These are phyloP conservation scores for Apiospora malaysiana DNA, from an alignment of 2,329 filamentous ascomycete genomes.

Conservation along the genomic window DNA sequence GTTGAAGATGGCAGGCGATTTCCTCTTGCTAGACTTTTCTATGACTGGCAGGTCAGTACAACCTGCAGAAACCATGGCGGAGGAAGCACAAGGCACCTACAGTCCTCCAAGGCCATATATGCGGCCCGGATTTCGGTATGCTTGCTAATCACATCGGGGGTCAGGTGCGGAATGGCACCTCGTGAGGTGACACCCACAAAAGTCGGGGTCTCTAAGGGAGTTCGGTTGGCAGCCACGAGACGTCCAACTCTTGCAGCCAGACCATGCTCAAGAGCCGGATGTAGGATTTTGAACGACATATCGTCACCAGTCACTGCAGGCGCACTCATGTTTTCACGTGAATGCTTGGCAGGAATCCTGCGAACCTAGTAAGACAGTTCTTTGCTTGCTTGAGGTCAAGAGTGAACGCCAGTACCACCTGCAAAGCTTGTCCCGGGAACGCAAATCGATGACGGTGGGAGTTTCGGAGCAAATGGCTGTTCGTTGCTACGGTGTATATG, in stretches of 20 bases:
- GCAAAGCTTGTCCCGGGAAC: neutral
- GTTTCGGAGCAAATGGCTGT: neutral
- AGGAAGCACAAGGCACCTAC: conserved; percentile 57
- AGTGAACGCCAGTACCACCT: neutral
- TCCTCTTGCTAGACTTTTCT: conserved; percentile 49
- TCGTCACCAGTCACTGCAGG: conserved; percentile 26
- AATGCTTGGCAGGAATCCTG: conserved; percentile 11
- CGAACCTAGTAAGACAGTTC: neutral
- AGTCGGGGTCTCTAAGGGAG: conserved; percentile 79
- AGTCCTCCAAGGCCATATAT: conserved; percentile 90
- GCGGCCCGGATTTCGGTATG: conserved; percentile 70
- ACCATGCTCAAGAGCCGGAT: conserved; percentile 44
- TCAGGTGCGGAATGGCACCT: conserved; percentile 85
- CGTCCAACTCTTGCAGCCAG: conserved; percentile 69
- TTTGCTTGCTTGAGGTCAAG: conserved; percentile 2
- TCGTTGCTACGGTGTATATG: neutral
- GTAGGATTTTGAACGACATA: conserved; percentile 56
- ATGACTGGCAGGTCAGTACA: conserved; percentile 51
- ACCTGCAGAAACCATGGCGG: neutral
- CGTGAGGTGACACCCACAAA: conserved; percentile 82
- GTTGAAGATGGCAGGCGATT: conserved; percentile 56
- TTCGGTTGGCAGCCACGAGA: conserved; percentile 66
- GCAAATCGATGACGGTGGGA: neutral
- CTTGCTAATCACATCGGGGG: conserved; percentile 78
- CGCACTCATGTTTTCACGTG: conserved; percentile 6